Conservation (phyloP, 148 eudicot genomes). For the Rhododendron mucronatum region DNA sequence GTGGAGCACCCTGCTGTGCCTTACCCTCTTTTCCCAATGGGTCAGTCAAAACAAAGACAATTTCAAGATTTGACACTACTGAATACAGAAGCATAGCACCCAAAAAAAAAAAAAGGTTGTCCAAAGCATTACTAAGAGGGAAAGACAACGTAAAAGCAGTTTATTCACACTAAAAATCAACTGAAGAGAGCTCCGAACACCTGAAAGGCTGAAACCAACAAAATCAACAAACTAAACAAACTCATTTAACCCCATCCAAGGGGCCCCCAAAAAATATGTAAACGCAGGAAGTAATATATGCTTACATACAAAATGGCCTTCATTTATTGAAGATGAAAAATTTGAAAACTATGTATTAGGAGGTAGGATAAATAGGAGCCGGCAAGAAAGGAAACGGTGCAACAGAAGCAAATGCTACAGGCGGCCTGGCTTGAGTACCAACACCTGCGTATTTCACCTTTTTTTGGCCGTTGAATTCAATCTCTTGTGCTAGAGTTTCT, state of each 20-base stretch:
- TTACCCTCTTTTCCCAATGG: background rate
- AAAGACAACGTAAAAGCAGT: background rate
- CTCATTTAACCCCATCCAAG: background rate
- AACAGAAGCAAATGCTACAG: slow-evolving; percentile 87
- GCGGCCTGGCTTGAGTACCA: slow-evolving; percentile 42
- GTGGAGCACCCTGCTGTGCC: too few species aligned
- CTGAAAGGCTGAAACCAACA: background rate
- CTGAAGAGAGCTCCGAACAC: background rate
- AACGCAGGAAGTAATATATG: background rate
- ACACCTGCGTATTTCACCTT: slow-evolving; percentile 13
- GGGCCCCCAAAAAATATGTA: background rate
- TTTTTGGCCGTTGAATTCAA: slow-evolving; percentile 11
- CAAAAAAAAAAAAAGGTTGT: background rate
- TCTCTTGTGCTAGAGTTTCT: slow-evolving; percentile 16
- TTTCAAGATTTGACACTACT: background rate
- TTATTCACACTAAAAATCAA: background rate
- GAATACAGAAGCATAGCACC: background rate
- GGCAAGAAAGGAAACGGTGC: slow-evolving; percentile 99
- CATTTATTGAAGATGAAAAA: background rate
- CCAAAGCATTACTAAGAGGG: background rate
- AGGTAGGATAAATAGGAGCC: slow-evolving; percentile 50
- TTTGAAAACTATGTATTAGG: background rate
- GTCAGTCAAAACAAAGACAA: background rate
- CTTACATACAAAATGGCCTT: background rate
- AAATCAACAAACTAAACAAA: background rate